A percentile compares a stretch with the other conserved stretches of the same genome.
Evolutionary conservation across 495 filamentous ascomycete genomes (phyloP).

Genomic region (Darksidea phi): DNA sequence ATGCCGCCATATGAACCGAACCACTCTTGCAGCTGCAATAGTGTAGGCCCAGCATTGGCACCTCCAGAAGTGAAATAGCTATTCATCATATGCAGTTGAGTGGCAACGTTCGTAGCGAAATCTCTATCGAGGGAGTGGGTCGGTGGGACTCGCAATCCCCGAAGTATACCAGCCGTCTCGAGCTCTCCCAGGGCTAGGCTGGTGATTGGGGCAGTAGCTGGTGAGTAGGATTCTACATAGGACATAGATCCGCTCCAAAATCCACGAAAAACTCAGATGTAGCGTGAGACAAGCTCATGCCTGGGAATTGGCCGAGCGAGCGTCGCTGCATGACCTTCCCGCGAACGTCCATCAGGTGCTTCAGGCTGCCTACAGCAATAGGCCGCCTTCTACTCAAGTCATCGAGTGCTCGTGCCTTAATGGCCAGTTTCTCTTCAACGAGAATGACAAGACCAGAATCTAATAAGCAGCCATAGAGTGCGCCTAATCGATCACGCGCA

Average conservation of each 20-base stretch:
- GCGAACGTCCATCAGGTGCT: slow-evolving; percentile 34
- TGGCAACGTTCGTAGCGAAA: neutral
- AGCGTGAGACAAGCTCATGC: slow-evolving; percentile 21
- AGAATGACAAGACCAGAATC: slow-evolving; percentile 26
- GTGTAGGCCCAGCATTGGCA: slow-evolving; percentile 8
- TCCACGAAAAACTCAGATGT: slow-evolving; percentile 31
- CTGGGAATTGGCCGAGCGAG: slow-evolving; percentile 21
- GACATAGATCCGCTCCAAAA: slow-evolving; percentile 32
- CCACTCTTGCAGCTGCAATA: slow-evolving; percentile 27
- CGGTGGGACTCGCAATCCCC: slow-evolving; percentile 23
- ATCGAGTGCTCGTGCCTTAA: slow-evolving; percentile 27
- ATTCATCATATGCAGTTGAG: slow-evolving; percentile 11
- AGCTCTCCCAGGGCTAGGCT: slow-evolving; percentile 22
- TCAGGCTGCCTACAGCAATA: slow-evolving; percentile 26
- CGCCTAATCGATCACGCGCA: too few species aligned
- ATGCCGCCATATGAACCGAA: slow-evolving; percentile 22
- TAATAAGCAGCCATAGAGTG: too few species aligned
- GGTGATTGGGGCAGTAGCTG: slow-evolving; percentile 9
- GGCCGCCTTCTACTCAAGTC: slow-evolving; percentile 34
- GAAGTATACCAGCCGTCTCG: slow-evolving; percentile 33
- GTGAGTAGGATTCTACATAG: slow-evolving; percentile 29
- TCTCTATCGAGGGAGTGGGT: slow-evolving; percentile 10
- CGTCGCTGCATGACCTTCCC: slow-evolving; percentile 27
- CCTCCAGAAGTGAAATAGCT: slow-evolving; percentile 5
- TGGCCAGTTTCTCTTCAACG: slow-evolving; percentile 29